Evolutionary conservation across 2,329 filamentous ascomycete species (phyloP).

Genomic region (Aspergillus sp.): DNA sequence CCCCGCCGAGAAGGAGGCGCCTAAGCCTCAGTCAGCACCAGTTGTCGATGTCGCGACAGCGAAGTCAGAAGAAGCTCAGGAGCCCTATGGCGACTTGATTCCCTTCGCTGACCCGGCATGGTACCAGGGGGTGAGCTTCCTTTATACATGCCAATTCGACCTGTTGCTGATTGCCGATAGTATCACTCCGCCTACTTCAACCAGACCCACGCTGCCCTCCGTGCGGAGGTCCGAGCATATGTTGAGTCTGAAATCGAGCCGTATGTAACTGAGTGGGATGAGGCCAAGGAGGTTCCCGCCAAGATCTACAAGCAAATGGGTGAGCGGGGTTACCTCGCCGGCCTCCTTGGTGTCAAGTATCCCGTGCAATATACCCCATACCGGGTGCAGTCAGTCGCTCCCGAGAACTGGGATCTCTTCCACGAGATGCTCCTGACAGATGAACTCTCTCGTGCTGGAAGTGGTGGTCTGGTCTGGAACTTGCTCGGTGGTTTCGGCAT

Average conservation of each 20-base stretch:
- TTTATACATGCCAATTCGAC: neutral
- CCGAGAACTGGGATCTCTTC: constrained; percentile 97
- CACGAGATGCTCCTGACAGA: constrained; percentile 96
- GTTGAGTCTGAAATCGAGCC: constrained; percentile 87
- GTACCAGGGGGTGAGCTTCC: constrained; percentile 79
- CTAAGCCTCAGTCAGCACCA: constrained; percentile 57
- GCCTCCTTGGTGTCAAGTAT: constrained; percentile 77
- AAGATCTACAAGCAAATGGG: constrained; percentile 96
- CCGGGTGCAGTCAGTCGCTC: constrained; percentile 71
- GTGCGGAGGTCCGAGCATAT: constrained; percentile 89
- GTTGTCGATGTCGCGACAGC: constrained; percentile 45
- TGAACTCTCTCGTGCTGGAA: constrained; percentile 84
- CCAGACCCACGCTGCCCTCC: constrained; percentile 85
- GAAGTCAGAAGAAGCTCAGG: constrained; percentile 70
- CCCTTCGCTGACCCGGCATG: constrained; percentile 91
- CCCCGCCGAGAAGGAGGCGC: constrained; percentile 49
- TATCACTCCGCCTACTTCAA: constrained; percentile 98
- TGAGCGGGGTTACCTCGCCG: constrained; percentile 85
- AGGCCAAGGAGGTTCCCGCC: constrained; percentile 84
- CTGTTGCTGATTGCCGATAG: constrained; percentile 44
- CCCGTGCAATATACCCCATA: constrained; percentile 72
- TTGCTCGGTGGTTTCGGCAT: constrained; percentile 96
- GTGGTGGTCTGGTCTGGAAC: constrained; percentile 95
- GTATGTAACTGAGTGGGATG: constrained; percentile 93
- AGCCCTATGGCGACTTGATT: constrained; percentile 81